Conservation (phyloP, 1,139 yeast species). For the Arxiozyma slooffiae region DNA sequence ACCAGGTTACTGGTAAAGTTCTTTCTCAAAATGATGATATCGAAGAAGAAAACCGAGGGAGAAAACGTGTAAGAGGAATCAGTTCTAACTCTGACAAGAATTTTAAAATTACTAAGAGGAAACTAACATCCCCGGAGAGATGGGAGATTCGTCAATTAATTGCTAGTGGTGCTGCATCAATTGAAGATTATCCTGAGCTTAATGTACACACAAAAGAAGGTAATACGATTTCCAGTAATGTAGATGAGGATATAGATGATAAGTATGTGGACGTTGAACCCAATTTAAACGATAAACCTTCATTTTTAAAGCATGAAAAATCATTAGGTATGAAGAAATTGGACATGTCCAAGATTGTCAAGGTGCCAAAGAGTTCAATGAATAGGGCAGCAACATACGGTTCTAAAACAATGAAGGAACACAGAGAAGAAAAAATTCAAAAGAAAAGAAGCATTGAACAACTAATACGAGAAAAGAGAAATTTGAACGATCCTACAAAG, state of each 20-base stretch:
- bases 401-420: slow-evolving; percentile 55
- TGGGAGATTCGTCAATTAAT: slow-evolving; percentile 84
- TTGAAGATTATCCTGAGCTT: slow-evolving; percentile 64
- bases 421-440: slow-evolving; percentile 48
- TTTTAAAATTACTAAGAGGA: slow-evolving; percentile 30
- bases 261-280: slow-evolving; percentile 66
- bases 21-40: background rate
- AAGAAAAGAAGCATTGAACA: slow-evolving; percentile 40
- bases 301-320: slow-evolving; percentile 49
- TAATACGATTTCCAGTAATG: slow-evolving; percentile 29
- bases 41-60: slow-evolving; percentile 19
- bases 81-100: slow-evolving; percentile 7
- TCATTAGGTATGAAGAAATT: slow-evolving; percentile 35
- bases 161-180: slow-evolving; percentile 65
- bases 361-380: slow-evolving; percentile 72
- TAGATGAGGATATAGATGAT: slow-evolving; percentile 36
- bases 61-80: background rate
- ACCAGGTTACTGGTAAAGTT: slow-evolving; percentile 53
- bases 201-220: slow-evolving; percentile 34
- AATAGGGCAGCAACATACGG: slow-evolving; percentile 71
- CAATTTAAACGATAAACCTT: slow-evolving; percentile 52
- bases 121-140: slow-evolving; percentile 74
- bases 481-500: slow-evolving; percentile 38
- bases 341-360: slow-evolving; percentile 50
- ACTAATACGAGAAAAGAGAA: slow-evolving; percentile 25